Conservation (phyloP, 2,329 filamentous ascomycete species). For the Hypoxylon sp. region DNA sequence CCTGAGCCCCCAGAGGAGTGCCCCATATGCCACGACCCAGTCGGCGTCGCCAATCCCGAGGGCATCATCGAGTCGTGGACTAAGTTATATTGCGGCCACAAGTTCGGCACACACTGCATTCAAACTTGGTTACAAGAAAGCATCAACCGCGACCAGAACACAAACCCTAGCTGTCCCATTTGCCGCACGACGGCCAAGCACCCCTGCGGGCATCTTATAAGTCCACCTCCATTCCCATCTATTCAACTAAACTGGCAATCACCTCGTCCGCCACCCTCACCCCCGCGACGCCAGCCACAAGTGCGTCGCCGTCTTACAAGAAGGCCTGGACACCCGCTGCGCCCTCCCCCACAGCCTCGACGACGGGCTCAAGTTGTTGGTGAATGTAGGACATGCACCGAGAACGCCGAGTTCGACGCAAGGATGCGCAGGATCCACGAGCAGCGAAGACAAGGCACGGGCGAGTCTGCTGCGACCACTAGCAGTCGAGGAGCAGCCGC, state of each 20-base stretch:
- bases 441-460: constrained; percentile 25
- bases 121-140: constrained; percentile 59
- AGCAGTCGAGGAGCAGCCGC: constrained; percentile 18
- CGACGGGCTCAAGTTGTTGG: constrained; percentile 50
- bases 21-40: constrained; percentile 61
- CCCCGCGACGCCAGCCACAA: constrained; percentile 20
- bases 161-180: constrained; percentile 58
- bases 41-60: constrained; percentile 58
- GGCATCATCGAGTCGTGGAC: constrained; percentile 60
- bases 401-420: constrained; percentile 46
- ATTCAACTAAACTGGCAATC: constrained; percentile 25
- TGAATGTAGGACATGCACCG: constrained; percentile 49
- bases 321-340: constrained; percentile 43
- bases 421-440: constrained; percentile 40
- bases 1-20: constrained; percentile 54
- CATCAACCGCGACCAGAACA: constrained; percentile 55
- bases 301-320: constrained; percentile 47
- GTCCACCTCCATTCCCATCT: constrained; percentile 41
- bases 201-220: constrained; percentile 53
- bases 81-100: constrained; percentile 60
- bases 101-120: constrained; percentile 61
- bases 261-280: constrained; percentile 20
- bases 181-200: constrained; percentile 57
- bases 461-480: constrained; percentile 24
- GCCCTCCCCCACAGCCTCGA: constrained; percentile 35